phyloP scores from a whole-genome alignment of 495 filamentous ascomycete genomes.

The Extremus antarcticus region DNA sequence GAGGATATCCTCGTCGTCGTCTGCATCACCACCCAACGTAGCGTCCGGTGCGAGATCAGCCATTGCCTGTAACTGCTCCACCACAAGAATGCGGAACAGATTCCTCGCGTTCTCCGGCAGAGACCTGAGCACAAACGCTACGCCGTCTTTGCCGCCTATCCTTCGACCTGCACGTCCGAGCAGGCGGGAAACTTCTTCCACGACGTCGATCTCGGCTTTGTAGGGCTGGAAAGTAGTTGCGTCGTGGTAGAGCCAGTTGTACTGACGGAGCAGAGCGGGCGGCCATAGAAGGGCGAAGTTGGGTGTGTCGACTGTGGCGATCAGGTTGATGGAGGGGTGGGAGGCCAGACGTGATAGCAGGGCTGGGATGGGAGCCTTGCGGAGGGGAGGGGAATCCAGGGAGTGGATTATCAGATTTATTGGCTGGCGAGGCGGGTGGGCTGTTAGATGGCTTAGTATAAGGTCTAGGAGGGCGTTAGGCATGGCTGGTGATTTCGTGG shows the following conservation, averaged over 20 bases:
- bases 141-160: constrained; percentile 81
- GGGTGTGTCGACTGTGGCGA: constrained; percentile 77
- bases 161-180: constrained; percentile 74
- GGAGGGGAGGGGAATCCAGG: constrained; percentile 70
- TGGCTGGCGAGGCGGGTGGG: constrained; percentile 34
- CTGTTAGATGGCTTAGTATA: constrained; percentile 48
- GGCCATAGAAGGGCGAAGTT: constrained; percentile 87
- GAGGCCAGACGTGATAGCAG: constrained; percentile 66
- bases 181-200: constrained; percentile 77
- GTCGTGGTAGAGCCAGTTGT: constrained; percentile 86
- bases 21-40: constrained; percentile 20
- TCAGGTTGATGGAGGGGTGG: constrained; percentile 59
- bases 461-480: constrained; percentile 56
- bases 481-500: constrained; percentile 47
- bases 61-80: constrained; percentile 60
- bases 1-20: constrained; percentile 26
- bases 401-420: constrained; percentile 77
- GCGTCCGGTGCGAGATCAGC: constrained; percentile 32
- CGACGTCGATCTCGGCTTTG: constrained; percentile 58
- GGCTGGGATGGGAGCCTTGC: constrained; percentile 55
- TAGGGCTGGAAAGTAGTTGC: constrained; percentile 78
- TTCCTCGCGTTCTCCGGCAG: constrained; percentile 84
- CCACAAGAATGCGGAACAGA: constrained; percentile 72
- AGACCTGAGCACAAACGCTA: constrained; percentile 78
- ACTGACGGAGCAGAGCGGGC: constrained; percentile 59